Evolutionary conservation across 2,329 filamentous ascomycete genomes (phyloP).

Genomic region (Fonsecaea pugnacius): DNA sequence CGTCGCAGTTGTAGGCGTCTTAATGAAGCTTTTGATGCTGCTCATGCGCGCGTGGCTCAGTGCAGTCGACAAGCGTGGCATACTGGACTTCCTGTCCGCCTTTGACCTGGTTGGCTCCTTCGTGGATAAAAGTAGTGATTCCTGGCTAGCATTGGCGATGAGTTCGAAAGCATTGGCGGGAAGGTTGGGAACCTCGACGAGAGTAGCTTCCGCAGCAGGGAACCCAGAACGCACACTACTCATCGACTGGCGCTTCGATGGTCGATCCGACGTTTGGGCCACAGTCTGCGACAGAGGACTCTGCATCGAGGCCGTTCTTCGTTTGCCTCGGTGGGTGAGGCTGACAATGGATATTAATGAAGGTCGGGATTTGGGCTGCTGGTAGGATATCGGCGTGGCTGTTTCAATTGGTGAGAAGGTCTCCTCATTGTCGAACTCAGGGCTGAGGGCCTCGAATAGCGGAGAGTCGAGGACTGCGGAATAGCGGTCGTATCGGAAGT

Average conservation of each 20-base stretch:
- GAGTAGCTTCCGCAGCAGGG: constrained; percentile 32
- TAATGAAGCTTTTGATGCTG: constrained; percentile 37
- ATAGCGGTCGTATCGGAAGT: constrained; percentile 35
- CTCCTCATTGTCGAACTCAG: constrained; percentile 28
- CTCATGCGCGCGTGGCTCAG: constrained; percentile 34
- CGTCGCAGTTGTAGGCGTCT: constrained; percentile 27
- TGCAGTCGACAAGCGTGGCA: constrained; percentile 31
- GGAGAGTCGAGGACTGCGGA: constrained; percentile 29
- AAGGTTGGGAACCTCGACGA: constrained; percentile 31
- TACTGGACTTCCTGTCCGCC: constrained; percentile 28
- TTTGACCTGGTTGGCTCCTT: constrained; percentile 14
- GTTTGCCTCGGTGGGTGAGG: constrained; percentile 20
- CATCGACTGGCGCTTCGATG: constrained; percentile 26
- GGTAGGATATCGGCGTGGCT: constrained; percentile 35
- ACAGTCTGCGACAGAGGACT: constrained; percentile 24
- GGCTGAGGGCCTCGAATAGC: constrained; percentile 21
- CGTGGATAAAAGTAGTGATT: constrained; percentile 26
- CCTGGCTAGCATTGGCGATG: constrained; percentile 33
- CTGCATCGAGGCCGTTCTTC: constrained; percentile 25
- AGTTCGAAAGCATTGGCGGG: constrained; percentile 33
- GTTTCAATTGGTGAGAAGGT: constrained; percentile 35
- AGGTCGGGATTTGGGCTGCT: constrained; percentile 32
- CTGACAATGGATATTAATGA: constrained; percentile 36
- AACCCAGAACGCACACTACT: constrained; percentile 26
- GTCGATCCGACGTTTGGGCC: constrained; percentile 19